Base-by-base conservation (phyloP, 192 early-diverging fungal genomes). In the Gamsiella multidivaricata region DNA sequence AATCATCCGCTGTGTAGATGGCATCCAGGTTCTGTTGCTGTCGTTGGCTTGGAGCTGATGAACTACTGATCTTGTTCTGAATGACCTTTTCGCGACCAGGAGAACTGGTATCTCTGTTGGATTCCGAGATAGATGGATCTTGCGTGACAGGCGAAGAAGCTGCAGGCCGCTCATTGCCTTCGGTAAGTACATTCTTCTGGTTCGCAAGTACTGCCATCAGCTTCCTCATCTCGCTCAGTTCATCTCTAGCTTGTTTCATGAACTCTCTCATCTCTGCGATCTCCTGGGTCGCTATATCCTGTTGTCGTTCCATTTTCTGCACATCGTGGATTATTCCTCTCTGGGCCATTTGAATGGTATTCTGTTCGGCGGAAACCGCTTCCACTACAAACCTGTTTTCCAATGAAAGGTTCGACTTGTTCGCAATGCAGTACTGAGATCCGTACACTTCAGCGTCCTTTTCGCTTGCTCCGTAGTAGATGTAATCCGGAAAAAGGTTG, bases 1-100 rank as follows among this genome's bases (percentile, higher is more conserved):
- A 59, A 39, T 71, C 69, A 14, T 71, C 69, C 25, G 63, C 26
- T 0, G 69, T 71, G 15, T 63, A 61, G 23, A 71, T 41, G 1
- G 39, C 69, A 4, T 43, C 53, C 12, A 71, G 25, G 33, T 63
- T 71, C 31, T 57, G 52, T 22, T 65, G 62, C 2, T 54, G 23
- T 29, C 62, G 62, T 28, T 33, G n/a, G 36, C 26, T 65, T 9
- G 33, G 25, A n/a, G n/a, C n/a, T n/a, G n/a, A n/a, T n/a, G n/a
- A n/a, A n/a, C n/a, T n/a, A n/a, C n/a, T n/a, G n/a, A n/a, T n/a
- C n/a, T n/a, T n/a, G n/a, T n/a, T n/a, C n/a, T n/a, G n/a, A n/a
- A n/a, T n/a, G n/a, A n/a, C n/a, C n/a, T n/a, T n/a, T n/a, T n/a
- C n/a, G n/a, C n/a, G n/a, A n/a, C n/a, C n/a, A n/a, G n/a, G n/a